Percentiles rank a stretch among this genome's conserved stretches.
phyloP scores from a whole-genome alignment of 2,329 filamentous ascomycete genomes.

The Trichoderma harzianum region DNA sequence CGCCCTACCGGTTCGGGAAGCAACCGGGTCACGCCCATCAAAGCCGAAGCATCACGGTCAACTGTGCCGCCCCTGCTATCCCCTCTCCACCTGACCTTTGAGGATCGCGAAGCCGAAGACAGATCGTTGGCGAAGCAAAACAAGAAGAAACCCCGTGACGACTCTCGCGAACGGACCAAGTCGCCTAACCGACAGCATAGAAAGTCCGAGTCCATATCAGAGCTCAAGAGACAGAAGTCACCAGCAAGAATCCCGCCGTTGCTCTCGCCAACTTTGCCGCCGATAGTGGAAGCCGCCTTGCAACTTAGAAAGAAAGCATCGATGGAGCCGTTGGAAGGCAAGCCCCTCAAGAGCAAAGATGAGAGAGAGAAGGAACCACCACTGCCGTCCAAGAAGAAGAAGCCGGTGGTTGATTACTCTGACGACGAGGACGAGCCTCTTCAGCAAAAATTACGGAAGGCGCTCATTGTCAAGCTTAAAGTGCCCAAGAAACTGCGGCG shows the following conservation, averaged over 20 bases:
- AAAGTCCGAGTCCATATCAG: slow-evolving; percentile 25
- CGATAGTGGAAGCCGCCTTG: slow-evolving; percentile 45
- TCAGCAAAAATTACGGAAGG: slow-evolving; percentile 25
- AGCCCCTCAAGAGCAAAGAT: background rate
- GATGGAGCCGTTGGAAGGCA: slow-evolving; percentile 24
- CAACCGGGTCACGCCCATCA: slow-evolving; percentile 37
- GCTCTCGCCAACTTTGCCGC: slow-evolving; percentile 55
- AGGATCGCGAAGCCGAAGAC: slow-evolving; percentile 32
- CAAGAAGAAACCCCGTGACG: slow-evolving; percentile 33
- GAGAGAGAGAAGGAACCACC: slow-evolving; percentile 23
- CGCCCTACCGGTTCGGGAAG: slow-evolving; percentile 33
- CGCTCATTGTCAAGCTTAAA: slow-evolving; percentile 45
- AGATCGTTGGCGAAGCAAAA: slow-evolving; percentile 29
- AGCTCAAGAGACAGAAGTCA: slow-evolving; percentile 38
- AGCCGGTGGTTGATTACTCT: slow-evolving; percentile 28
- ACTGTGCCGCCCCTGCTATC: slow-evolving; percentile 52
- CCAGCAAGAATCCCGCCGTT: slow-evolving; percentile 45
- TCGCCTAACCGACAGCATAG: slow-evolving; percentile 31
- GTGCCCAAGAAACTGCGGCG: slow-evolving; percentile 47
- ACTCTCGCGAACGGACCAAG: slow-evolving; percentile 28
- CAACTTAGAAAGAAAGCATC: slow-evolving; percentile 32
- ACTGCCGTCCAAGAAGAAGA: slow-evolving; percentile 27
- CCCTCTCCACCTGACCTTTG: slow-evolving; percentile 47
- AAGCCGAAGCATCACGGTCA: slow-evolving; percentile 38
- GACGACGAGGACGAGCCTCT: slow-evolving; percentile 36